Evolutionary conservation across 129 eudicot species (phyloP), one percentile per base, ranked within the genome.

Genomic region (Tagetes patula): DNA sequence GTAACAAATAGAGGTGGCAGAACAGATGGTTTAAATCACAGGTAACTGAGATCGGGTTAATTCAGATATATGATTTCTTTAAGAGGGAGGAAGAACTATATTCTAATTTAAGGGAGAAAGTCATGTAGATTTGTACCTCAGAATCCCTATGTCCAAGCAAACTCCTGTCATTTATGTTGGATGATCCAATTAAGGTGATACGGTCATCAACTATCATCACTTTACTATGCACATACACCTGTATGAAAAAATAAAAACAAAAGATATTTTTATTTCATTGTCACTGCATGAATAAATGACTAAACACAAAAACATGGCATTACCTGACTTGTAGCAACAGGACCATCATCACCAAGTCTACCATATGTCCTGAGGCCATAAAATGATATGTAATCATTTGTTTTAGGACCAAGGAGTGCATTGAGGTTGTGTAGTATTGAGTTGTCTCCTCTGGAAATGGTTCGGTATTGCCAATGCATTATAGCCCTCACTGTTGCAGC

Each of bases 391-490:
- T 90, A 94, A 45, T 94, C 98, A 66, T 94, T 86, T 76, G 85
- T 70, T 86, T 72, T 86, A 32, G 97, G 84, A 52, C 96, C 98
- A 80, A 94, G 81, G 80, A 86, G 80, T 47, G 84, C 84, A 78
- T 79, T 82, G 6, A 94, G 96, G 75, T 94, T 94, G 69, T 90
- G 97, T 72, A 94, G 55, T 79, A 94, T 90, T 62, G 98, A 94
- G 77, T 80, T 82, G 20, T 77, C 75, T 80, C 97, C 98, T 80
- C 98, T 83, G 34, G 87, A 90, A 74, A 94, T 94, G 46, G 98
- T 94, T 72, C 98, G 86, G 84, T 94, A 86, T 72, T 94, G 98
- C 98, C 98, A 94, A 79, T 94, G 98, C 97, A 94, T 90, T 67
- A 94, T 94, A 61, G 98, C 93, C 84, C 98, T 84, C 62, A 94